phyloP scores from a whole-genome alignment of 2,329 filamentous ascomycete genomes.

The Diaporthe caulivora region DNA sequence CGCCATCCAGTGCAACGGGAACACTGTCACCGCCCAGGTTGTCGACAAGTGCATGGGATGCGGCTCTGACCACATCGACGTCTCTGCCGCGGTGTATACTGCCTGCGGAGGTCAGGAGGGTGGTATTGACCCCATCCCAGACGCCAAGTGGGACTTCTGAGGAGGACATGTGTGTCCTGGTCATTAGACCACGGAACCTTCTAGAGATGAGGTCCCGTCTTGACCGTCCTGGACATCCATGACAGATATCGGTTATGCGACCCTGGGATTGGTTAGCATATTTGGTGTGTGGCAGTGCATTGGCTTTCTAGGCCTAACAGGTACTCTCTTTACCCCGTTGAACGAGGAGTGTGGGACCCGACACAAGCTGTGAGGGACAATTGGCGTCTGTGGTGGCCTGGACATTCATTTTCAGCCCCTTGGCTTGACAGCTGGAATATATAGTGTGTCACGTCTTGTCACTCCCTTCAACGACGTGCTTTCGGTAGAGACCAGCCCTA shows the following conservation, averaged over 20 bases:
- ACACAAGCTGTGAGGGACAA: not conserved
- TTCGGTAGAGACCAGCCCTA: no score
- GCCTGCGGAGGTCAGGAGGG: constrained; percentile 4
- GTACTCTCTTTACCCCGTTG: no score
- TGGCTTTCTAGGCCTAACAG: no score
- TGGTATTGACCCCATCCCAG: not conserved
- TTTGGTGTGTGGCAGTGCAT: not conserved
- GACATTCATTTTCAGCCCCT: not conserved
- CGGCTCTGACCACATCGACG: constrained; percentile 18
- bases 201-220: not conserved
- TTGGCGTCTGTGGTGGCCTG: not conserved
- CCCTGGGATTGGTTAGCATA: not conserved
- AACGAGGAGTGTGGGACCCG: not conserved
- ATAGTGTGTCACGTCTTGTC: not conserved
- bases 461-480: not conserved
- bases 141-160: constrained; percentile 8
- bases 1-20: constrained; percentile 40
- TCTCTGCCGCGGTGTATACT: constrained; percentile 31
- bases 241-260: not conserved
- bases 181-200: no score
- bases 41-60: constrained; percentile 41
- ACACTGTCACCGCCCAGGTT: constrained; percentile 43
- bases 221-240: not conserved
- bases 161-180: not conserved
- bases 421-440: not conserved